Evolutionary conservation across 192 early-diverging fungal species (phyloP).

Genomic region (Entomortierella beljakovae): DNA sequence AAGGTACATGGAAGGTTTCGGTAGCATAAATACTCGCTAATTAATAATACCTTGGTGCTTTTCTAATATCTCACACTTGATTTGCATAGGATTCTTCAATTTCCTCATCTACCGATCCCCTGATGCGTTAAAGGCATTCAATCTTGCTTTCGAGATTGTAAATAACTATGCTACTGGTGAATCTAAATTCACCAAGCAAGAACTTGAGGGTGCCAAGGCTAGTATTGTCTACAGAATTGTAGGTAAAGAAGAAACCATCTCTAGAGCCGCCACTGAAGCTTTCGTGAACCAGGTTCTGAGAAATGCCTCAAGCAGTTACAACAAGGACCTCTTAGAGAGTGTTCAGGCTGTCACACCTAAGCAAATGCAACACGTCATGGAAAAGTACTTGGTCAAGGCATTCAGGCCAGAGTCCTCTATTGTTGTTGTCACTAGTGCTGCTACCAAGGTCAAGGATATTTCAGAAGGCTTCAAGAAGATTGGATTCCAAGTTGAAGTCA

Average conservation of each 20-base stretch:
- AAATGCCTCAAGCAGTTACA: conserved; percentile 59
- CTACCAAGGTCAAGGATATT: conserved; percentile 65
- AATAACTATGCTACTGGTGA: conserved; percentile 60
- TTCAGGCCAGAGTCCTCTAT: conserved; percentile 62
- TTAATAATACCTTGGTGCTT: background rate
- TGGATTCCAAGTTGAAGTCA: conserved; percentile 60
- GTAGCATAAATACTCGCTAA: background rate
- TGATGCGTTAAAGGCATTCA: conserved; percentile 64
- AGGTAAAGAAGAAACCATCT: conserved; percentile 51
- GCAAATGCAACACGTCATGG: conserved; percentile 59
- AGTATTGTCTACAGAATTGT: conserved; percentile 67
- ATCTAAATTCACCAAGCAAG: conserved; percentile 58
- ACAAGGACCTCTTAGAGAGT: conserved; percentile 60
- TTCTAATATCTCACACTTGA: background rate
- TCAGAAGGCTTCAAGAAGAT: conserved; percentile 58
- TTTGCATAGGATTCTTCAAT: conserved; percentile 46
- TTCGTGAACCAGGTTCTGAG: conserved; percentile 65
- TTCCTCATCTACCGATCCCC: conserved; percentile 66
- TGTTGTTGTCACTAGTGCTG: conserved; percentile 61
- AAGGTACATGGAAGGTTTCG: conserved; percentile 19
- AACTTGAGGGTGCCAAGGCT: conserved; percentile 68
- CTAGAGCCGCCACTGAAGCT: conserved; percentile 56
- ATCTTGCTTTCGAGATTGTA: conserved; percentile 62
- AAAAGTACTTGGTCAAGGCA: conserved; percentile 63
- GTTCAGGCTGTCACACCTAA: conserved; percentile 63